Conservation (phyloP, 108 stramenopile species). For the Skeletonema marinoi region DNA sequence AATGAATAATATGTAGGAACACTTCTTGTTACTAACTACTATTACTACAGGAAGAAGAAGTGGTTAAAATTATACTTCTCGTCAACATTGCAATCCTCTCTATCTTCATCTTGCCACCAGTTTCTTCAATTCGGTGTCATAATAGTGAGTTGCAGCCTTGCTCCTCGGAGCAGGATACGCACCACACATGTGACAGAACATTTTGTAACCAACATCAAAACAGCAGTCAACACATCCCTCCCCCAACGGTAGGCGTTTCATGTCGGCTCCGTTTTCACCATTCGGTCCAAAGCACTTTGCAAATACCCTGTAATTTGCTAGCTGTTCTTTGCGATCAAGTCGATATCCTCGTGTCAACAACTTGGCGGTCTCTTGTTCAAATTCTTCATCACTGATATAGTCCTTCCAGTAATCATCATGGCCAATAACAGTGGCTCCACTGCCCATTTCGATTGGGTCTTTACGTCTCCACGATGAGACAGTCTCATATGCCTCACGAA, state of each 20-base stretch:
- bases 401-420: slow-evolving; percentile 49
- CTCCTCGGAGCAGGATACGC: slow-evolving; percentile 45
- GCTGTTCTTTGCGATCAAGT: slow-evolving; percentile 37
- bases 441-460: slow-evolving; percentile 66
- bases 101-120: not conserved
- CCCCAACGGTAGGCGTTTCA: slow-evolving; percentile 28
- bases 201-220: slow-evolving; percentile 54
- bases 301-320: slow-evolving; percentile 43
- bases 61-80: no score
- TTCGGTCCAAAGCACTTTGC: slow-evolving; percentile 27
- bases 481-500: slow-evolving; percentile 62
- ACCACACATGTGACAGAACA: slow-evolving; percentile 54
- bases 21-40: no score
- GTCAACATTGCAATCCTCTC: not conserved
- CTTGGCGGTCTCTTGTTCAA: slow-evolving; percentile 11
- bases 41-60: no score
- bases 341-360: slow-evolving; percentile 25
- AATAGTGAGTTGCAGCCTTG: slow-evolving; percentile 18
- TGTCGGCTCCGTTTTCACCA: slow-evolving; percentile 28
- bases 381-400: slow-evolving; percentile 29
- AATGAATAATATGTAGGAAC: no score
- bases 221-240: slow-evolving; percentile 54
- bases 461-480: slow-evolving; percentile 63
- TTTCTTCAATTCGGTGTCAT: slow-evolving; percentile 10
- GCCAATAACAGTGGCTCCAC: slow-evolving; percentile 58